phyloP scores from a whole-genome alignment of 441 rosid genomes.

The Gossypium davidsonii region DNA sequence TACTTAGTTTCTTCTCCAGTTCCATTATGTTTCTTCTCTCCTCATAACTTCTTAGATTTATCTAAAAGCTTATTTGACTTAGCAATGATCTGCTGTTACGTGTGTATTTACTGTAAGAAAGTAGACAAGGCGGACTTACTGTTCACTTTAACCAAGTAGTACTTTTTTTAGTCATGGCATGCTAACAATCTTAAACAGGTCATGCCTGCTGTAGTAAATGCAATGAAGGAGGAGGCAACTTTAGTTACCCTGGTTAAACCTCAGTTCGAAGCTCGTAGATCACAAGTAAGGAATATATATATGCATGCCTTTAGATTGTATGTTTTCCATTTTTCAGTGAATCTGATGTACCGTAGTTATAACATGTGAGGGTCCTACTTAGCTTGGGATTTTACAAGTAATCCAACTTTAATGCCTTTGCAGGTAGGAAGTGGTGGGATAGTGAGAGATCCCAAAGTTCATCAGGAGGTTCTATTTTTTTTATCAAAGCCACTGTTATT shows the following conservation, averaged over 20 bases:
- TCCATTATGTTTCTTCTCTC: neutral
- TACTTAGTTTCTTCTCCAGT: neutral
- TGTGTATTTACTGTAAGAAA: neutral
- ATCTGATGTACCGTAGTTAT: too few relatives aligned
- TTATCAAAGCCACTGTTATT: neutral
- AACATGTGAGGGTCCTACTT: neutral
- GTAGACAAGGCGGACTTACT: neutral
- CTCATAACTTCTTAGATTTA: neutral
- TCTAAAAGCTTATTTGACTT: neutral
- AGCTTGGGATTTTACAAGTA: neutral
- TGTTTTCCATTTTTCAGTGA: neutral
- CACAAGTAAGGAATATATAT: constrained; percentile 50
- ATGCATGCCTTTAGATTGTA: neutral
- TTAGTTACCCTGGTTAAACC: constrained; percentile 81
- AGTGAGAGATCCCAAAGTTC: constrained; percentile 84
- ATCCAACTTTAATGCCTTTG: constrained; percentile 10
- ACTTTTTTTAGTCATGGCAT: neutral
- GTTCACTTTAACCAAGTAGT: neutral
- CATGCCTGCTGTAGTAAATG: constrained; percentile 81
- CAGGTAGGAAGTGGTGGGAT: constrained; percentile 94
- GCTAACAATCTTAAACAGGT: constrained; percentile 40
- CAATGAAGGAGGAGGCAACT: constrained; percentile 73
- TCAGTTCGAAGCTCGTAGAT: constrained; percentile 88
- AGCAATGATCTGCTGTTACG: neutral
- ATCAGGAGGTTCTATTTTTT: constrained; percentile 50